Evolutionary conservation across 768 basidiomycete genomes (phyloP).

Genomic region (Lentinula sp.): DNA sequence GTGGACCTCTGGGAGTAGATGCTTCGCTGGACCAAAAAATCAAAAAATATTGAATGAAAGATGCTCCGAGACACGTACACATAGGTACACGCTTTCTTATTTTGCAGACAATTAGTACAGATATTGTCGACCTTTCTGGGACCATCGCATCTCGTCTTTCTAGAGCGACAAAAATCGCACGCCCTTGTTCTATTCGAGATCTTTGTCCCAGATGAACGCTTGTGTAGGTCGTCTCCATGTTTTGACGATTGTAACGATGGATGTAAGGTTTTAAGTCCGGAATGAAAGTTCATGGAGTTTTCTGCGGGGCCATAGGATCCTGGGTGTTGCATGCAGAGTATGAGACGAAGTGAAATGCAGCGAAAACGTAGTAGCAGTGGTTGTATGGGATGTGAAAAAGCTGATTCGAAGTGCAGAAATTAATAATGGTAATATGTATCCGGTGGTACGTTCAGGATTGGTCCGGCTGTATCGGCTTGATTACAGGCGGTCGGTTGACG

Average conservation of each 20-base stretch:
- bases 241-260: background rate
- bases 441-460: background rate
- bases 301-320: background rate
- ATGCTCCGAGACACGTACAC: constrained; percentile 31
- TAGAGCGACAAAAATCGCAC: constrained; percentile 53
- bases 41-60: background rate
- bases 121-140: constrained; percentile 41
- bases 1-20: constrained; percentile 60
- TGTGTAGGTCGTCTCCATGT: background rate
- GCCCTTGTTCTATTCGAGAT: constrained; percentile 48
- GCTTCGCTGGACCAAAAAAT: constrained; percentile 35
- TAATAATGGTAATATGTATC: background rate
- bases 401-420: background rate
- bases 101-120: constrained; percentile 54
- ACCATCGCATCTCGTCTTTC: constrained; percentile 60
- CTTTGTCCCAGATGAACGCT: constrained; percentile 14
- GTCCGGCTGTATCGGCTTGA: background rate
- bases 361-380: background rate
- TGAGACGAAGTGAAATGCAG: background rate
- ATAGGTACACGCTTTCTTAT: constrained; percentile 52
- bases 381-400: background rate
- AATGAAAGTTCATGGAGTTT: background rate
- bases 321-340: background rate
- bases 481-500: background rate
- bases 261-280: background rate